Base-by-base conservation (phyloP, 2,329 filamentous ascomycete genomes). In the Aspergillus novofumigatus region DNA sequence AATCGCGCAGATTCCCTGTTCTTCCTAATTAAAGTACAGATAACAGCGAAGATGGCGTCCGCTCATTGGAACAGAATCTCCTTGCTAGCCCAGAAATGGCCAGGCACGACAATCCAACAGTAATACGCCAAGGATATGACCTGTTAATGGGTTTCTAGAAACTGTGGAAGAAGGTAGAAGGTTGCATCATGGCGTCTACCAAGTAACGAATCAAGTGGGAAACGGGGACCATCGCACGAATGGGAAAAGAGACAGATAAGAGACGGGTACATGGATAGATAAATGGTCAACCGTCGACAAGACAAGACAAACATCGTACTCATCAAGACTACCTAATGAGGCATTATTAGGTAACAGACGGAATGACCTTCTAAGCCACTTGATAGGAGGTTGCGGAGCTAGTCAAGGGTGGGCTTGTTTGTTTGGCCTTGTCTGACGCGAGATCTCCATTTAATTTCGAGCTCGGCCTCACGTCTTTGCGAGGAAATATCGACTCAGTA, bases 371-470 rank as follows among this genome's bases (percentile, higher is more conserved):
- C 59, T 58, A 64, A 49, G 58, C 62, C 54, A 64, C 64, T 38
- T 59, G 60, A 17, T 61, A 63, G 10, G 67, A 63, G 11, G 65
- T 51, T 11, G 67, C 56, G 20, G 56, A 51, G 23, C 56, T 59
- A 5, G 55, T 23, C 32, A 61, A 53, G 21, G 55, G 35, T 47
- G 57, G 29, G 21, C 53, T 29, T 3, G 61, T 26, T n/a, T 54
- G 55, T 45, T 66, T 66, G 29, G 51, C 65, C 58, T 63, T 66
- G 54, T 64, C 62, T n/a, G 61, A 28, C 32, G 59, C 45, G 17
- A 54, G 53, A 7, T 61, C 64, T 29, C 68, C 65, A 28, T 72
- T 74, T 57, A 66, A 61, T 53, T 66, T 68, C 42, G 62, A 59
- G 21, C 64, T 56, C 20, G 65, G 44, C 35, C 67, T 66, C 60